Conservation (phyloP, 768 basidiomycete species). For the Hypholoma fasciculare region DNA sequence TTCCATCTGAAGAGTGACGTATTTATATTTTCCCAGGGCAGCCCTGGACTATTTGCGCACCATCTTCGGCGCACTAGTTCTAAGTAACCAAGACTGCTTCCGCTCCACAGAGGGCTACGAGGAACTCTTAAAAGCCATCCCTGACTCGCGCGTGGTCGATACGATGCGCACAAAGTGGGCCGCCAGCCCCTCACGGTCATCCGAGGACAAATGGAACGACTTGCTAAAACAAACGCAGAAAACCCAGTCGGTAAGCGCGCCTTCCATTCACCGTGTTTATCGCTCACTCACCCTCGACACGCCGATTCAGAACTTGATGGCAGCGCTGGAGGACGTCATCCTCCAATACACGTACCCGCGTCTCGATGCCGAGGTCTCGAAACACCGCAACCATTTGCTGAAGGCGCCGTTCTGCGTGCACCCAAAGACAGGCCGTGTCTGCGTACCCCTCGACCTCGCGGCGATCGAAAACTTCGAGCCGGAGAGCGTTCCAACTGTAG, state of each 20-base stretch:
- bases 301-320: slow-evolving; percentile 31
- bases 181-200: slow-evolving; percentile 48
- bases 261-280: slow-evolving; percentile 11
- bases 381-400: slow-evolving; percentile 95
- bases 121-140: slow-evolving; percentile 71
- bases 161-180: slow-evolving; percentile 62
- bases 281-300: slow-evolving; percentile 1
- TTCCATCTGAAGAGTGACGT: not conserved
- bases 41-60: slow-evolving; percentile 50
- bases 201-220: slow-evolving; percentile 75
- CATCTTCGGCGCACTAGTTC: slow-evolving; percentile 66
- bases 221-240: slow-evolving; percentile 38
- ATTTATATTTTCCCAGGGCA: slow-evolving; percentile 26
- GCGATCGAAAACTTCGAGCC: slow-evolving; percentile 84
- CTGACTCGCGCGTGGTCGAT: slow-evolving; percentile 53
- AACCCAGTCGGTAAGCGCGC: slow-evolving; percentile 33
- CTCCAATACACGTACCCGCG: slow-evolving; percentile 96
- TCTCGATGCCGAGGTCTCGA: slow-evolving; percentile 95
- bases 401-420: slow-evolving; percentile 98
- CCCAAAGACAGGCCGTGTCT: slow-evolving; percentile 93
- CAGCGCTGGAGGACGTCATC: slow-evolving; percentile 82
- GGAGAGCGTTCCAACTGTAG: slow-evolving; percentile 80
- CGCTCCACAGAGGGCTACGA: slow-evolving; percentile 68
- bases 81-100: slow-evolving; percentile 88
- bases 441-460: slow-evolving; percentile 86